A percentile compares a stretch with the other conserved stretches of the same genome.
Evolutionary conservation across 1,139 yeast species (phyloP).

Genomic region (Yamadazyma membranifaciens): DNA sequence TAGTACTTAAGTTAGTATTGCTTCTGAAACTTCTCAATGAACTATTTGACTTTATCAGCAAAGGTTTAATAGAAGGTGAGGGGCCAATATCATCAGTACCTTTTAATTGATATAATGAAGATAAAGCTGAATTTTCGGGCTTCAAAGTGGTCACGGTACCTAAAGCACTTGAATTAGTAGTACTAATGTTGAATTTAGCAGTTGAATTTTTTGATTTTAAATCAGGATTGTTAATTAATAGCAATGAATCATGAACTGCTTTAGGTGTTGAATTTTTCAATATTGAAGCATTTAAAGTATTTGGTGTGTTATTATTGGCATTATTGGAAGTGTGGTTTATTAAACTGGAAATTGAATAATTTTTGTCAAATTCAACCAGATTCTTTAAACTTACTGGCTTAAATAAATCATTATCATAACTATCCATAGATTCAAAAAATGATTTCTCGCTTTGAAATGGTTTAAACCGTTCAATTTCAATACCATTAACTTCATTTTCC

Average conservation of each 20-base stretch:
- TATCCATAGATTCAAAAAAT: conserved; percentile 52
- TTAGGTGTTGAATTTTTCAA: conserved; percentile 10
- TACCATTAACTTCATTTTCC: conserved; percentile 78
- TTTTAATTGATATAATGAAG: conserved; percentile 40
- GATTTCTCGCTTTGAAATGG: conserved; percentile 27
- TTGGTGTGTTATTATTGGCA: not conserved
- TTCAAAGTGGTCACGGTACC: conserved; percentile 38
- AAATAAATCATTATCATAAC: conserved; percentile 59
- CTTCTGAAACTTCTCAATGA: conserved; percentile 14
- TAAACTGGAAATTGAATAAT: conserved; percentile 5
- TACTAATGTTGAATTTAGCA: conserved; percentile 17
- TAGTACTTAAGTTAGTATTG: conserved; percentile 2
- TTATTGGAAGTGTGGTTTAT: not conserved
- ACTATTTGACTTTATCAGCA: conserved; percentile 8
- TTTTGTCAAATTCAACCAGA: conserved; percentile 5
- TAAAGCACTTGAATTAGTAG: conserved; percentile 34
- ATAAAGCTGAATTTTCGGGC: conserved; percentile 35
- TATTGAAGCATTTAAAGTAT: not conserved
- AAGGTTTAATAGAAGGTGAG: conserved; percentile 10
- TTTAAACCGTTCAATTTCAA: conserved; percentile 56
- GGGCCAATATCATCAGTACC: conserved; percentile 24
- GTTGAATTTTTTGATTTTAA: conserved; percentile 15
- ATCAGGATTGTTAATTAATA: conserved; percentile 10
- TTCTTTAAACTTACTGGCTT: conserved; percentile 17
- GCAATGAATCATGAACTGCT: conserved; percentile 14